Evolutionary conservation across 2,329 filamentous ascomycete species (phyloP), one percentile per base, ranked within the genome.

Genomic region (Juglanconis oblonga): DNA sequence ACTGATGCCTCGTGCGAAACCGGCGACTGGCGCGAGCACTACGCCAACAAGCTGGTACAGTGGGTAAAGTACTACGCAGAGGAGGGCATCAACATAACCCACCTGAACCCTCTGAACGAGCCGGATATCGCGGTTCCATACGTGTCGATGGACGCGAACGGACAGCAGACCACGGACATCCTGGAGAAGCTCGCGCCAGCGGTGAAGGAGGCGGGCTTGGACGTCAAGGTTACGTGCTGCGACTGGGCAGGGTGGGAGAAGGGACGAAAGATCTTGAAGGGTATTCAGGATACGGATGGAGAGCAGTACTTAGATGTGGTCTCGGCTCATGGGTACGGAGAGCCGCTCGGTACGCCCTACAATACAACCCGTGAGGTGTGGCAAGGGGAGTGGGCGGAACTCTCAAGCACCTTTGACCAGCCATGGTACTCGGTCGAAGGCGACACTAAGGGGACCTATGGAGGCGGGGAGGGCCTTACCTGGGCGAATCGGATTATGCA

Each of bases 261-360:
- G 13, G 56, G 56, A 11, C 33, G 50, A 5, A 29, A 33, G 33
- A 42, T 48, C 35, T 36, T 58, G 24, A 54, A 56, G 24, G 62
- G 62, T 7, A 55, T 59, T 32, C 58, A 59, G 17, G 57, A 54
- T 11, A 45, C 55, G 8, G 70, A 70, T 4, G 52, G 58, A 40
- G 71, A 74, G 38, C 62, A 70, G 48, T 71, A 74, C 38, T 66
- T 78, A 8, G 73, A 74, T 53, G 68, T 74, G 4, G 71, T 78
- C 29, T 77, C 77, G 6, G 66, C 67, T 11, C 75, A 77, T 62
- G 71, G 73, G 31, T 77, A 78, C 63, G 71, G 72, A 2, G 65
- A 66, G 9, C 68, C 70, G 32, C 72, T 74, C 1, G 68, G 63
- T 36, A 68, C 68, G n/a, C 68, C 73, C 0, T 69, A 79, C 53